Conservation (phyloP, 208 protist genomes). For the Acanthamoeba polyphaga region DNA sequence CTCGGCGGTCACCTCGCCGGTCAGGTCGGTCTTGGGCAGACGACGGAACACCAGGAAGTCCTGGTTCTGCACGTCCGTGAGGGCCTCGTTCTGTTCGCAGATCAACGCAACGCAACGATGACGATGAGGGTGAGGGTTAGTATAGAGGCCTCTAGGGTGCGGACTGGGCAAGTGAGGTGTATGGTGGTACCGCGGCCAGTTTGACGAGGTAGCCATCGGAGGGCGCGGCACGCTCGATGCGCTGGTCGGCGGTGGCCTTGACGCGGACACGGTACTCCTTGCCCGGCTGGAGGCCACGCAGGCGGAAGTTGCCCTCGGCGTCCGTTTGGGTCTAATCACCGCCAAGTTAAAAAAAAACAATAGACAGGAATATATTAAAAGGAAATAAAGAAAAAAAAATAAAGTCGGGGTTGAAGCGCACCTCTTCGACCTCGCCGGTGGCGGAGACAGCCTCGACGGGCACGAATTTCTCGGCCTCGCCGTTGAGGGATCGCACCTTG, state of each 20-base stretch:
- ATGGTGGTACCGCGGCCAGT: neutral
- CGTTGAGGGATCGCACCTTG: slow-evolving; percentile 57
- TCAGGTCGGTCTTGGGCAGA: slow-evolving; percentile 43
- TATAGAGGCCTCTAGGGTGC: neutral
- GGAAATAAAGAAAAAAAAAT: too few species aligned
- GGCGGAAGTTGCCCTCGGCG: slow-evolving; percentile 61
- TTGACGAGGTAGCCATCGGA: neutral
- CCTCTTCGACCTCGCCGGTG: slow-evolving; percentile 50
- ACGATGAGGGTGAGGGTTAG: neutral
- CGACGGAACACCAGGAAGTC: slow-evolving; percentile 69
- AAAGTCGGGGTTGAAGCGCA: neutral
- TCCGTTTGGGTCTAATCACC: slow-evolving; percentile 54
- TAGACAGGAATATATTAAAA: too few species aligned
- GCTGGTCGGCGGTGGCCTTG: slow-evolving; percentile 11
- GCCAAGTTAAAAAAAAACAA: neutral
- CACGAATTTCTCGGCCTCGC: slow-evolving; percentile 70
- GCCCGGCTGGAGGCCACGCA: slow-evolving; percentile 63
- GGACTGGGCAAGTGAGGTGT: neutral
- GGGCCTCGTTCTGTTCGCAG: neutral
- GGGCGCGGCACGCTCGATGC: slow-evolving; percentile 64
- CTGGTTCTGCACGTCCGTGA: slow-evolving; percentile 2
- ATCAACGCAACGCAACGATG: neutral
- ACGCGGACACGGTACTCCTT: slow-evolving; percentile 55
- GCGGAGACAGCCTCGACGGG: slow-evolving; percentile 56
- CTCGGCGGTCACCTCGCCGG: slow-evolving; percentile 60